Base-by-base conservation (phyloP, 2,329 filamentous ascomycete genomes). In the Westerdykella ornata region DNA sequence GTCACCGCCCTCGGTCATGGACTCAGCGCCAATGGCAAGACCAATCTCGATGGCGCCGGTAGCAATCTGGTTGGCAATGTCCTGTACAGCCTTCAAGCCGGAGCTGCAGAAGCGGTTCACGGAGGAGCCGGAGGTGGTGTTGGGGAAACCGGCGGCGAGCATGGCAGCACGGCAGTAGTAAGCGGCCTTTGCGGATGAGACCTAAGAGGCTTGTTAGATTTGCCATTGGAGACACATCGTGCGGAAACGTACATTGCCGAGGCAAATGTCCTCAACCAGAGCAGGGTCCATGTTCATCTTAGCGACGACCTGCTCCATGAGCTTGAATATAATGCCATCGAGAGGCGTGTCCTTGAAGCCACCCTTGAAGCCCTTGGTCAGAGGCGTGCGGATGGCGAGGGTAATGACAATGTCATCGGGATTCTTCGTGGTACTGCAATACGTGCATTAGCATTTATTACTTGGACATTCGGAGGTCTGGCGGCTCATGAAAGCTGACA, bases 101-200 rank as follows among this genome's bases (percentile, higher is more conserved):
- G 89, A 96, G 29, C 88, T 94, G 77, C 92, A 98, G 81, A 98
- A 97, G 47, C 92, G 84, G 76, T 97, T 97, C 44, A 94, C 76
- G 33, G 84, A 82, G 33, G 78, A 89, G 49, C 85, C 87, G 51
- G 81, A 79, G 37, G 86, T 77, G 5, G 90, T 96, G 72, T 92
- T 89, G 53, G 92, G 89, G 74, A 92, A 94, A 54, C 92, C 92
- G 43, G 92, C 92, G 36, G 88, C 86, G 48, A 97, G 84, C 48
- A 85, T 77, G 35, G 92, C 88, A 39, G 89, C 88, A 56, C 92
- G 90, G 60, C 85, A 74, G 67, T 94, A 90, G 78, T 96, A 96
- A 43, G 90, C 81, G 42, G 89, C 86, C 68, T 92, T 90, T 53
- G 74, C 73, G 57, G 95, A 88, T 43, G 79, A 84, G 65, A 96